A percentile compares a stretch with the other conserved stretches of the same genome.
phyloP scores from a whole-genome alignment of 305 asterid species.

The Solanum hybrid region DNA sequence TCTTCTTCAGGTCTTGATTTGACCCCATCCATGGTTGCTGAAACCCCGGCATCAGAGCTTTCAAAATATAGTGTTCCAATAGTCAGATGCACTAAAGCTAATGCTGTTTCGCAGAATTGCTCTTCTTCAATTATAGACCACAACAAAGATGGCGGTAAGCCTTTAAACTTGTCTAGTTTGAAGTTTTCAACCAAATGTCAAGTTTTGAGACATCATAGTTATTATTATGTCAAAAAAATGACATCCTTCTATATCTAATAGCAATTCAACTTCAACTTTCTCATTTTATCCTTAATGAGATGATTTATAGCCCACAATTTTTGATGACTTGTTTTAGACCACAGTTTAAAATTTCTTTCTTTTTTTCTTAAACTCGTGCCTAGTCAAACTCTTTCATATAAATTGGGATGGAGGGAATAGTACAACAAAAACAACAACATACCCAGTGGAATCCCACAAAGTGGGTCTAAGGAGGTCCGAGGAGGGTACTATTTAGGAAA shows the following conservation, averaged over 20 bases:
- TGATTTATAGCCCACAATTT: neutral
- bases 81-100: constrained; percentile 2
- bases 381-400: neutral
- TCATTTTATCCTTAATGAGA: neutral
- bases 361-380: neutral
- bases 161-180: neutral
- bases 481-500: neutral
- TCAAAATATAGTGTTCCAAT: constrained; percentile 4
- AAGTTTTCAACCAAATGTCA: neutral
- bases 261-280: neutral
- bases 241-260: neutral
- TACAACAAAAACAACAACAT: neutral
- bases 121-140: constrained; percentile 16
- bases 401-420: neutral
- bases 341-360: neutral
- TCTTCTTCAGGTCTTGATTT: constrained; percentile 24
- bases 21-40: constrained; percentile 42
- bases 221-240: neutral
- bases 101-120: neutral
- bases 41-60: constrained; percentile 51
- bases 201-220: neutral
- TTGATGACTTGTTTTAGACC: neutral
- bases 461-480: neutral
- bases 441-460: neutral
- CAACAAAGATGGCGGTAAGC: constrained; percentile 6